Base-by-base conservation (phyloP, 257 asterid species). In the Mitragyna speciosa region DNA sequence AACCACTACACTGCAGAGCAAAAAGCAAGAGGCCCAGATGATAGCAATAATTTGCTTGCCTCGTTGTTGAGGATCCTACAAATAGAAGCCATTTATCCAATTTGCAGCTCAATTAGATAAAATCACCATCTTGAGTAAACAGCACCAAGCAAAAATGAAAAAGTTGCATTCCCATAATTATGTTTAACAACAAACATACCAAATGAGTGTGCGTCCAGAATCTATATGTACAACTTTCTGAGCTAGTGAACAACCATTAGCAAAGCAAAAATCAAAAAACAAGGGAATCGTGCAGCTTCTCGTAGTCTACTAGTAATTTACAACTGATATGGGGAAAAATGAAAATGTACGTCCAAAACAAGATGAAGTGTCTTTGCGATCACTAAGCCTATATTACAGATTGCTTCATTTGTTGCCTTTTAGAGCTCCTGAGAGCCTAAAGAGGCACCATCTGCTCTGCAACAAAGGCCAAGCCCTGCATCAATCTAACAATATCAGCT, bases 401-500 rank as follows among this genome's bases (percentile, higher is more conserved):
- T 48, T 70, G 52, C 59, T 39, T 43, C 69, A 14, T 76, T n/a
- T 11, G 30, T 61, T 64, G 48, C 52, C 52, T 67, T 22, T 33
- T 30, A 24, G 45, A 66, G 67, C 41, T 19, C 6, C 22, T 17
- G 16, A 33, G 22, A 26, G n/a, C 30, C 64, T 84, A 76, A 47
- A 73, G 63, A 48, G 82, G 81, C 75, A 72, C 26, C 87, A 87
- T 87, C 79, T 87, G 97, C 71, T 87, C 92, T 0, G 96, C 93
- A 68, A 93, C 97, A 4, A 92, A 89, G 71, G 97, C 96, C 85
- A 93, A 77, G 6, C 96, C 98, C 78, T 87, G 90, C 93, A 93
- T 90, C 65, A 92, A 73, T 48, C 98, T 80, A 0, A 86, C 93
- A n/a, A 93, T 92, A 76, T 93, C 98, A 11, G 86, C 87, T 2